Evolutionary conservation across 805 yeast species (phyloP).

Genomic region (Osmozyma mogii): DNA sequence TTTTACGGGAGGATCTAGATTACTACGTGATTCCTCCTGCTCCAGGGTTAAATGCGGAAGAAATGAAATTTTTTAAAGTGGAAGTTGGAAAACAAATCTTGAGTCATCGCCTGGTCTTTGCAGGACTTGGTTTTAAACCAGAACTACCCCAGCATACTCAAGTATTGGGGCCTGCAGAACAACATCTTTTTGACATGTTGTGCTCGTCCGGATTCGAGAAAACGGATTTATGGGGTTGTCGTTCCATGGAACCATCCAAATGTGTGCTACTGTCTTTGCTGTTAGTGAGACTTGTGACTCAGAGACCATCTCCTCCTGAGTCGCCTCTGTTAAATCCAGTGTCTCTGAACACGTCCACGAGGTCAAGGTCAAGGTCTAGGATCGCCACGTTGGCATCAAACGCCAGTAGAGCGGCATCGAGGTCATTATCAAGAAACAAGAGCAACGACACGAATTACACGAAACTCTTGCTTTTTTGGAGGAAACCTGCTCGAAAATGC

Average conservation of each 20-base stretch:
- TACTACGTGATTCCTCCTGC: slow-evolving; percentile 82
- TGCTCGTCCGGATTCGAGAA: slow-evolving; percentile 77
- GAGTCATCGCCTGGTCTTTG: slow-evolving; percentile 54
- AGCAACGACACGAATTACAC: slow-evolving; percentile 34
- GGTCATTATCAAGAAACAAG: slow-evolving; percentile 44
- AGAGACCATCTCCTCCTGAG: slow-evolving; percentile 29
- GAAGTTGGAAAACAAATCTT: slow-evolving; percentile 65
- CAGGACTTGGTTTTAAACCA: slow-evolving; percentile 62
- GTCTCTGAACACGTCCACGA: slow-evolving; percentile 29
- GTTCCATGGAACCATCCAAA: slow-evolving; percentile 80
- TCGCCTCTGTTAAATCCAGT: slow-evolving; percentile 39
- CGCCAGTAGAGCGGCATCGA: slow-evolving; percentile 47
- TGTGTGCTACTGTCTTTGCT: slow-evolving; percentile 83
- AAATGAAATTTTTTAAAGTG: slow-evolving; percentile 61
- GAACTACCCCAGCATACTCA: slow-evolving; percentile 27
- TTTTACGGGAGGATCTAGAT: slow-evolving; percentile 88
- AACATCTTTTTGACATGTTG: slow-evolving; percentile 89
- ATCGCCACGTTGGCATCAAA: slow-evolving; percentile 52
- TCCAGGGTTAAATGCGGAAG: slow-evolving; percentile 45
- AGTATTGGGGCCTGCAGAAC: slow-evolving; percentile 80
- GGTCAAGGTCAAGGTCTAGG: slow-evolving; percentile 37
- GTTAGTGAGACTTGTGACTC: slow-evolving; percentile 49
- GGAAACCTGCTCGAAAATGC: slow-evolving; percentile 96
- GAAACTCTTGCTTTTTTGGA: slow-evolving; percentile 85
- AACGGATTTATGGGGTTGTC: slow-evolving; percentile 74